Evolutionary conservation across 2,329 filamentous ascomycete genomes (phyloP), one percentile per base, ranked within the genome.

Genomic region (Lasiodiplodia citricola): DNA sequence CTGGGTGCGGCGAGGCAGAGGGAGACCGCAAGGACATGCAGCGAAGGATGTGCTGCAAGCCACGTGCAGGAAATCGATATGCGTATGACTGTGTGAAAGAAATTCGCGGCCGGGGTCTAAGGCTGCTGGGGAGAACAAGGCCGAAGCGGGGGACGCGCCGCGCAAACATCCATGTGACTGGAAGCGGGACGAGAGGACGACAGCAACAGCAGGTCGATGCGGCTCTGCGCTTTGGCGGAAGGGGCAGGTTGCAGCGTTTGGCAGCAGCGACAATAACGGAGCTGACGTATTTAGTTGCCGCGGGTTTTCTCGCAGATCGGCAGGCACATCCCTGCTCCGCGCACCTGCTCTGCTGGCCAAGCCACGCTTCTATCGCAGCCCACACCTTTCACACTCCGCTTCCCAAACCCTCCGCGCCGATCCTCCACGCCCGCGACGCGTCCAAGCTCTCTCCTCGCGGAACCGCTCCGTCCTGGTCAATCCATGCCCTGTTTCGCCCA

Each of bases 1-100:
- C 74, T 66, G 68, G 63, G 23, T 54, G 62, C 25, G 70, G 60
- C 50, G 74, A 71, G 41, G 73, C 69, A 38, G 72, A 70, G 56
- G 60, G 51, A 37, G 66, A 58, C 68, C 62, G 66, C 44, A 70
- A 75, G 71, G 75, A 76, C 78, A 80, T 80, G 70, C 75, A 75
- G 71, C 71, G 70, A 62, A 58, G 23, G 67, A 18, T n/a, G 38
- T 63, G 68, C 68, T 37, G 66, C 69, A 68, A 23, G 58, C 23
- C 57, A 68, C 67, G 67, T 68, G 66, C 66, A 52, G 66, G 14
- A 31, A n/a, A 16, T 23, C 35, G 44, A 28, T 31, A n/a, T 11
- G 38, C 21, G 51, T 51, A 25, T 41, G 44, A 18, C 44, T 4
- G 63, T 3, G 21, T 4, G 37, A 14, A 51, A 55, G 63, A 66